These are phyloP conservation scores for Penicillium subrubescens DNA, from an alignment of 495 filamentous ascomycete species.

Conservation along the genomic window DNA sequence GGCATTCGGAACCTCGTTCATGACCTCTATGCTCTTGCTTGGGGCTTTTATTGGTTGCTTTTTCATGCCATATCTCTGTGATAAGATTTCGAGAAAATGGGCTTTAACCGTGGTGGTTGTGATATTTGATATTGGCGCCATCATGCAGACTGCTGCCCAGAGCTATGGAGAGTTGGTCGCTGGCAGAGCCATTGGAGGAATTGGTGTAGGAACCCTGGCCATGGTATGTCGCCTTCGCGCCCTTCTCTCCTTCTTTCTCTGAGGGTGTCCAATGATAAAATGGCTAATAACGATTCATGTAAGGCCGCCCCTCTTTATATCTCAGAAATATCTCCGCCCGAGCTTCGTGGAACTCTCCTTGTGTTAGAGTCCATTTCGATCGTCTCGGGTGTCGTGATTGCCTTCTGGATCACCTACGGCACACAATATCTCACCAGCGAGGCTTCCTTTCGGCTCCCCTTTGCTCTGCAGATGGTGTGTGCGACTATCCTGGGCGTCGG, in stretches of 20 bases:
- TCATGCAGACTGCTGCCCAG: conserved; percentile 54
- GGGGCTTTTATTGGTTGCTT: conserved; percentile 56
- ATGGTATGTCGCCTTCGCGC: conserved; percentile 32
- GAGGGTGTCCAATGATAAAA: too few species aligned
- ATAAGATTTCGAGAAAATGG: conserved; percentile 57
- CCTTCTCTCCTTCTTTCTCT: not conserved
- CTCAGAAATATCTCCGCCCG: conserved; percentile 72
- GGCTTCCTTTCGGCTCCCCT: conserved; percentile 75
- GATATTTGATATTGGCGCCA: conserved; percentile 54
- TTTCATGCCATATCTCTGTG: conserved; percentile 57
- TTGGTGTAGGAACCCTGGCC: conserved; percentile 73
- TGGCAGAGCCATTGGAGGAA: conserved; percentile 67
- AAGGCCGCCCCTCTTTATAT: conserved; percentile 71
- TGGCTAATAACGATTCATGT: not conserved
- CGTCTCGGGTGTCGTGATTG: conserved; percentile 12
- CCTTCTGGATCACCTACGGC: conserved; percentile 58
- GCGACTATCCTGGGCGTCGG: conserved; percentile 65
- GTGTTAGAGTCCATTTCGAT: conserved; percentile 77
- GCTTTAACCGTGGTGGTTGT: conserved; percentile 53
- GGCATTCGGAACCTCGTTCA: conserved; percentile 50
- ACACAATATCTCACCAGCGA: conserved; percentile 34
- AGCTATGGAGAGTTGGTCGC: conserved; percentile 62
- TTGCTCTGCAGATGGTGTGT: conserved; percentile 73
- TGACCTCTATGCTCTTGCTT: conserved; percentile 61
- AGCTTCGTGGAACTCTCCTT: conserved; percentile 74